A percentile compares a stretch with the other conserved stretches of the same genome.
Conservation (phyloP, 768 basidiomycete species). For the Kwoniella dejecticola region DNA sequence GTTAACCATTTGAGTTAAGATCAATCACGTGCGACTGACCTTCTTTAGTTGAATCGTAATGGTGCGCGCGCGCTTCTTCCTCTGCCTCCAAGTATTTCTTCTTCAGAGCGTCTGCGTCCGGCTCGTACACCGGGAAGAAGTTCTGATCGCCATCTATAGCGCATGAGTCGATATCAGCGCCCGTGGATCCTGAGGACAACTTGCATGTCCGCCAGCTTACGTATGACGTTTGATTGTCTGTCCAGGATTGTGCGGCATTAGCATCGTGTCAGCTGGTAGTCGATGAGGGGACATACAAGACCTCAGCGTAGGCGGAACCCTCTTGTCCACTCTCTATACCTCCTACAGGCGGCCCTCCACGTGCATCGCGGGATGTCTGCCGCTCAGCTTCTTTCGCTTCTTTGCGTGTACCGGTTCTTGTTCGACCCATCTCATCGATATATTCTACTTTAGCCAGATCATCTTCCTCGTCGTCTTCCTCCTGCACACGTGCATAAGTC, state of each 20-base stretch:
- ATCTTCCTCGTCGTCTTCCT: constrained; percentile 27
- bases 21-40: constrained; percentile 44
- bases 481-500: neutral
- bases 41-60: constrained; percentile 82
- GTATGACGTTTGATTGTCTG: constrained; percentile 53
- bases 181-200: neutral
- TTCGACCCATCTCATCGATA: constrained; percentile 53
- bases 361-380: neutral
- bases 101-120: constrained; percentile 65
- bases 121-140: constrained; percentile 86
- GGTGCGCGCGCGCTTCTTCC: constrained; percentile 70
- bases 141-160: constrained; percentile 67
- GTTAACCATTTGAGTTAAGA: neutral
- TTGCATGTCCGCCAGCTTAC: constrained; percentile 19
- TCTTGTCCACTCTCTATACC: constrained; percentile 3
- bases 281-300: constrained; percentile 42
- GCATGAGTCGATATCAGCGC: constrained; percentile 5
- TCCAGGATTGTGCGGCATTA: neutral
- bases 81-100: constrained; percentile 64
- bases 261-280: neutral
- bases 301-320: constrained; percentile 48
- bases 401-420: constrained; percentile 43
- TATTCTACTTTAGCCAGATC: constrained; percentile 46
- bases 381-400: constrained; percentile 46
- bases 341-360: neutral